These are phyloP conservation scores for Dendrobium nobile DNA, from an alignment of 106 monocot genomes.

Conservation along the genomic window DNA sequence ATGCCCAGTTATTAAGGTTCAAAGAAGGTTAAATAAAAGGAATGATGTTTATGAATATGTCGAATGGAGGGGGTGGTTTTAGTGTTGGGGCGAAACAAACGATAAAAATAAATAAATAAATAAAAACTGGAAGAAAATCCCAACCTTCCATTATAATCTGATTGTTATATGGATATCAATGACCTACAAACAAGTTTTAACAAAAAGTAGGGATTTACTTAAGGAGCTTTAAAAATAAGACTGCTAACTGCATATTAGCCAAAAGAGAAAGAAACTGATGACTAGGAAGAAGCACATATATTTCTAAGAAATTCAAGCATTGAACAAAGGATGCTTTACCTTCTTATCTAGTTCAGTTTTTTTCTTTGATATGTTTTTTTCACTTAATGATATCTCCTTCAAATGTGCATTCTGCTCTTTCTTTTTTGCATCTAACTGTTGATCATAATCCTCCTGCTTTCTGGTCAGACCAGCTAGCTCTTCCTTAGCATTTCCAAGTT, in stretches of 20 bases:
- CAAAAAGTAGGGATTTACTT: background rate
- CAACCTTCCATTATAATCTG: background rate
- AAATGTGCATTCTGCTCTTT: conserved; percentile 90
- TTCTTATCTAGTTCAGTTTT: conserved; percentile 96
- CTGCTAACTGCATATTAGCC: background rate
- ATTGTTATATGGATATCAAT: background rate
- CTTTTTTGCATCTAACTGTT: conserved; percentile 53
- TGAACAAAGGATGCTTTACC: conserved; percentile 32
- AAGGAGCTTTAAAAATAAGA: conserved; percentile 2
- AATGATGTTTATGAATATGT: background rate
- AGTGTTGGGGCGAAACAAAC: no score
- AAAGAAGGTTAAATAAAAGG: background rate
- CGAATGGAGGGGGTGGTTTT: no score
- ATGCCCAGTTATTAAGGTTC: background rate
- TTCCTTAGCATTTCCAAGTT: conserved; percentile 57
- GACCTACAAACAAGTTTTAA: background rate
- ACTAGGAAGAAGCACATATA: background rate
- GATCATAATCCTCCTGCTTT: conserved; percentile 37
- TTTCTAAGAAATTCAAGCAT: background rate
- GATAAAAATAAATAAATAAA: no score
- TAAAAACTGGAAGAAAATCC: background rate
- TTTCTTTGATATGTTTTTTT: conserved; percentile 85
- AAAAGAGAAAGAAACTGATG: background rate
- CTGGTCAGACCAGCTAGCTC: conserved; percentile 36
- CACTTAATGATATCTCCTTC: conserved; percentile 75